These are phyloP conservation scores for Monosporascus ibericus DNA, from an alignment of 2,329 filamentous ascomycete genomes.

Conservation along the genomic window DNA sequence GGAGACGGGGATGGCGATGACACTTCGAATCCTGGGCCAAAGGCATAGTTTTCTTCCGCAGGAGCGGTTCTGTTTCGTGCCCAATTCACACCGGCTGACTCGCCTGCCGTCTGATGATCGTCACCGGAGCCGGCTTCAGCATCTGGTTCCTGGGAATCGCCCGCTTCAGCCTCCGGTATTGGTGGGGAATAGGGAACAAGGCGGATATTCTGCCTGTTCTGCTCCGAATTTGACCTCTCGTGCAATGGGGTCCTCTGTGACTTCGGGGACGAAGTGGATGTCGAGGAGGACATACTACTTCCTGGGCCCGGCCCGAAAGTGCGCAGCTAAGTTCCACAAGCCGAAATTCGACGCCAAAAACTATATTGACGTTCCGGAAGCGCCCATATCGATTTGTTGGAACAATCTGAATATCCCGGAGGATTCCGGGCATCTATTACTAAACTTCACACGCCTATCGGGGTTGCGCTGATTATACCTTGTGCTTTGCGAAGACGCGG, in stretches of 20 bases:
- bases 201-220: slow-evolving; percentile 37
- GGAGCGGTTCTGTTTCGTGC: slow-evolving; percentile 14
- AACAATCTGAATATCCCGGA: too few relatives aligned
- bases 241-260: slow-evolving; percentile 28
- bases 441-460: background rate
- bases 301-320: slow-evolving; percentile 14
- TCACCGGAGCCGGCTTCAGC: slow-evolving; percentile 12
- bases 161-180: slow-evolving; percentile 24
- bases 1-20: slow-evolving; percentile 27
- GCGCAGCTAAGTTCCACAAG: slow-evolving; percentile 7
- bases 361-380: slow-evolving; percentile 14
- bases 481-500: background rate
- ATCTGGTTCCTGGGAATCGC: slow-evolving; percentile 13
- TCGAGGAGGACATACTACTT: slow-evolving; percentile 27
- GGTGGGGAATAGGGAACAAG: slow-evolving; percentile 45
- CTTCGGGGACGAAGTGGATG: slow-evolving; percentile 19
- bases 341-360: slow-evolving; percentile 7
- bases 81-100: slow-evolving; percentile 14
- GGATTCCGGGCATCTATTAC: background rate
- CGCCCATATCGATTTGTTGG: slow-evolving; percentile 12
- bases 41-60: slow-evolving; percentile 21
- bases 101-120: slow-evolving; percentile 9
- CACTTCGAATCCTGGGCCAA: slow-evolving; percentile 26
- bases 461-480: background rate
- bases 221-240: slow-evolving; percentile 35